A percentile compares a stretch with the other conserved stretches of the same genome.
Conservation (phyloP, 164 flowering plant genomes). For the Macadamia tetraphylla region DNA sequence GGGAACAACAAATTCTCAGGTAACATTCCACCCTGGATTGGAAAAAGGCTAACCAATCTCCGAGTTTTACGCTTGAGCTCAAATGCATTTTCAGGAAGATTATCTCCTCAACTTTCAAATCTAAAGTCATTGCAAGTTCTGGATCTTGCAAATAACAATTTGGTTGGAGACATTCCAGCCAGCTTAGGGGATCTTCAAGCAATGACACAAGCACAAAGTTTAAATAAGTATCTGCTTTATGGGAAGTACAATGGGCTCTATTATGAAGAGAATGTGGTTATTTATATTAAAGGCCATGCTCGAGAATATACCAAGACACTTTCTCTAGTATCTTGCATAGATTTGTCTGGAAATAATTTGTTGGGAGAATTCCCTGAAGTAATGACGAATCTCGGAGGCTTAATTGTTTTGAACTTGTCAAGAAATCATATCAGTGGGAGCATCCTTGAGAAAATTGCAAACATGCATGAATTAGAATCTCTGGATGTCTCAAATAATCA, state of each 20-base stretch:
- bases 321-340: conserved; percentile 31
- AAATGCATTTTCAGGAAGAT: conserved; percentile 23
- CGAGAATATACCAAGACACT: conserved; percentile 27
- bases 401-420: conserved; percentile 36
- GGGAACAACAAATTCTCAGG: conserved; percentile 34
- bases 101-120: conserved; percentile 25
- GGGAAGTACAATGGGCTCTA: conserved; percentile 25
- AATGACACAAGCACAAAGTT: conserved; percentile 14
- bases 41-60: conserved; percentile 14
- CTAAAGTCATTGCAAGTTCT: conserved; percentile 29
- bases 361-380: conserved; percentile 25
- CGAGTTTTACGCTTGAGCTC: conserved; percentile 27
- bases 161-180: conserved; percentile 37
- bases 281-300: conserved; percentile 17
- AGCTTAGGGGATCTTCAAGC: conserved; percentile 22
- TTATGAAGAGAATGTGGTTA: conserved; percentile 26
- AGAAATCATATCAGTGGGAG: conserved; percentile 28
- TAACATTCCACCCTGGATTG: conserved; percentile 32
- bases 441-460: conserved; percentile 31
- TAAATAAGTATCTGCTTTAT: conserved; percentile 14
- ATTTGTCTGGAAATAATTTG: conserved; percentile 29
- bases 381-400: conserved; percentile 16
- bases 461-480: conserved; percentile 22
- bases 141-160: conserved; percentile 36
- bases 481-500: conserved; percentile 46